Conservation (phyloP, 2,329 filamentous ascomycete species). For the Aspergillus caelatus region DNA sequence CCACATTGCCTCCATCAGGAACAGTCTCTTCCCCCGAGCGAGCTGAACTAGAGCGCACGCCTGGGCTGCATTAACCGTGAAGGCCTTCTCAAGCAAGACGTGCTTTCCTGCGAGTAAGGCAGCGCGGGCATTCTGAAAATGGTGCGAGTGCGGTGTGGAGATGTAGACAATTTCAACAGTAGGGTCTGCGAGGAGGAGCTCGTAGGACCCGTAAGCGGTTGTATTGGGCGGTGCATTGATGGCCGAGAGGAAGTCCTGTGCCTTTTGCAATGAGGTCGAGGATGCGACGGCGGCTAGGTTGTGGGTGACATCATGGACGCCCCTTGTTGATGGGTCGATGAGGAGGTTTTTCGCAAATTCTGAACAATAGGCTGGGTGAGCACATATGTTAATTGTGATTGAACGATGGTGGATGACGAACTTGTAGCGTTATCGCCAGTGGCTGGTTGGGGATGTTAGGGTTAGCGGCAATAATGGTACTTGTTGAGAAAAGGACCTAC, state of each 20-base stretch:
- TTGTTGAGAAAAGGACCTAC: background rate
- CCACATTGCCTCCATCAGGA: constrained; percentile 82
- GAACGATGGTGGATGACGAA: background rate
- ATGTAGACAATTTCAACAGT: constrained; percentile 80
- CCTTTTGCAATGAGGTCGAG: background rate
- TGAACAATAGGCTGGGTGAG: background rate
- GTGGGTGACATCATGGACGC: background rate
- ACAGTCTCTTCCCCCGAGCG: constrained; percentile 68
- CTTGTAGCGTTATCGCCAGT: background rate
- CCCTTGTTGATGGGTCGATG: constrained; percentile 1
- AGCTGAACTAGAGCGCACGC: constrained; percentile 66
- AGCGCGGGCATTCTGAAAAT: constrained; percentile 80
- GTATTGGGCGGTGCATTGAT: background rate
- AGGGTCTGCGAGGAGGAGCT: constrained; percentile 71
- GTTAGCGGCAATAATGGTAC: background rate
- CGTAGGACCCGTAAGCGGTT: constrained; percentile 68
- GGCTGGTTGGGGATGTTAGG: background rate
- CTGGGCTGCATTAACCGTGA: constrained; percentile 76
- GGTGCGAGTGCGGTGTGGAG: constrained; percentile 81
- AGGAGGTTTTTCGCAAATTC: constrained; percentile 7
- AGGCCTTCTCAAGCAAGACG: constrained; percentile 81
- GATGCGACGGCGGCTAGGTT: constrained; percentile 8
- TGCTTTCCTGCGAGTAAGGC: constrained; percentile 76
- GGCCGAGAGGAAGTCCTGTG: background rate
- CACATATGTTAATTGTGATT: background rate